Evolutionary conservation across 768 basidiomycete genomes (phyloP).

Genomic region (Paxillus ammoniavirescens): DNA sequence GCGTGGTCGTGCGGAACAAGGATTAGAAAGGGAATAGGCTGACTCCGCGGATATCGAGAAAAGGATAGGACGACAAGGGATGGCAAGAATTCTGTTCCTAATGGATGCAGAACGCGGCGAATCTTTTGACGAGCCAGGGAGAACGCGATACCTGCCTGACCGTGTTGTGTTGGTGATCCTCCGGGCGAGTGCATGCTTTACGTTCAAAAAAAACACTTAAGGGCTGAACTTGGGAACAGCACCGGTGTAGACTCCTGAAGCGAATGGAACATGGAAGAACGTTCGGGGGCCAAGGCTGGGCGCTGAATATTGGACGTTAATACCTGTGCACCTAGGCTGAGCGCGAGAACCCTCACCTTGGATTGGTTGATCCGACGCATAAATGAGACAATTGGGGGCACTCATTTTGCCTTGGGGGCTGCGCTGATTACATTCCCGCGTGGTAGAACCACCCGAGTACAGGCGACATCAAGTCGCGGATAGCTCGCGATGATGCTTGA

Average conservation of each 20-base stretch:
- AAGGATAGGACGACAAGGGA: slow-evolving; percentile 56
- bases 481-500: too few relatives aligned
- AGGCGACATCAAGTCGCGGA: too few relatives aligned
- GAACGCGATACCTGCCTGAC: slow-evolving; percentile 60
- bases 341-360: too few relatives aligned
- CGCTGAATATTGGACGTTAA: too few relatives aligned
- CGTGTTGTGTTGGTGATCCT: slow-evolving; percentile 67
- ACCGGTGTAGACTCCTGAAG: neutral
- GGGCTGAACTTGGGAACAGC: too few relatives aligned
- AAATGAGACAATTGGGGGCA: neutral
- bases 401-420: neutral
- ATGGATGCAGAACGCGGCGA: slow-evolving; percentile 55
- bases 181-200: slow-evolving; percentile 45
- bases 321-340: too few relatives aligned
- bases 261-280: too few relatives aligned
- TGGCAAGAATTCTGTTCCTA: slow-evolving; percentile 62
- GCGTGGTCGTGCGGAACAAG: slow-evolving; percentile 36
- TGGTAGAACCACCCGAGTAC: neutral
- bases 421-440: neutral
- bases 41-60: slow-evolving; percentile 22
- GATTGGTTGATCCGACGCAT: too few relatives aligned
- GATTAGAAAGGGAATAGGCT: neutral
- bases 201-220: too few relatives aligned
- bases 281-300: too few relatives aligned
- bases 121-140: slow-evolving; percentile 46